A percentile compares a stretch with the other conserved stretches of the same genome.
phyloP scores from a whole-genome alignment of 2,329 filamentous ascomycete species.

The Exophiala dermatitidis region DNA sequence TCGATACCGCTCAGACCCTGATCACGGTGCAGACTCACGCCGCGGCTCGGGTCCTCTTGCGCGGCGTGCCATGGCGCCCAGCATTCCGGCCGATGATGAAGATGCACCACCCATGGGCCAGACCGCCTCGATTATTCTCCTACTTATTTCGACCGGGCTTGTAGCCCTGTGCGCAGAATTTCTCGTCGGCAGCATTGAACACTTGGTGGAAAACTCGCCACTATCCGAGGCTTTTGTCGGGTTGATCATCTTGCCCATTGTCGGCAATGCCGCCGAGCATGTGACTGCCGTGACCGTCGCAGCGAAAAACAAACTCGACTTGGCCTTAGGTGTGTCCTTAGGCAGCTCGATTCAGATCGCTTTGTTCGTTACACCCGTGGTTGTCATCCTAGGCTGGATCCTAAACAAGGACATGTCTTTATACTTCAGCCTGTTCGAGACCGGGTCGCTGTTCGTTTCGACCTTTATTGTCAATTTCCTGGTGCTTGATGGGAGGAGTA shows the following conservation, averaged over 20 bases:
- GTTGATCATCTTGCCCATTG: slow-evolving; percentile 57
- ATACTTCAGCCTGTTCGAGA: slow-evolving; percentile 81
- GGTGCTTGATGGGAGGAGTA: slow-evolving; percentile 53
- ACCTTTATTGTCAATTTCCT: slow-evolving; percentile 53
- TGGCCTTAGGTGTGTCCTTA: slow-evolving; percentile 58
- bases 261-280: slow-evolving; percentile 60
- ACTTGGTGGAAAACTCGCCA: slow-evolving; percentile 41
- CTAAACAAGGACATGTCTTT: slow-evolving; percentile 62
- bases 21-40: slow-evolving; percentile 41
- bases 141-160: slow-evolving; percentile 63
- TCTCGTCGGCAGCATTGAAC: slow-evolving; percentile 55
- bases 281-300: slow-evolving; percentile 56
- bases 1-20: slow-evolving; percentile 46
- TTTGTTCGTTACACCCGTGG: slow-evolving; percentile 53
- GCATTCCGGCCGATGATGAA: neutral
- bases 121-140: slow-evolving; percentile 61
- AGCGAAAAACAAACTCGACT: slow-evolving; percentile 61
- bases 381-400: slow-evolving; percentile 57
- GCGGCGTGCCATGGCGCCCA: neutral
- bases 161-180: slow-evolving; percentile 71
- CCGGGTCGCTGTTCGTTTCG: slow-evolving; percentile 55
- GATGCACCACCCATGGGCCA: slow-evolving; percentile 52
- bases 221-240: slow-evolving; percentile 57
- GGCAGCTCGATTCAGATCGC: slow-evolving; percentile 62
- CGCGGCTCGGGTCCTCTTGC: neutral